phyloP scores from a whole-genome alignment of 495 filamentous ascomycete species.

The Aspergillus olivimuriae region DNA sequence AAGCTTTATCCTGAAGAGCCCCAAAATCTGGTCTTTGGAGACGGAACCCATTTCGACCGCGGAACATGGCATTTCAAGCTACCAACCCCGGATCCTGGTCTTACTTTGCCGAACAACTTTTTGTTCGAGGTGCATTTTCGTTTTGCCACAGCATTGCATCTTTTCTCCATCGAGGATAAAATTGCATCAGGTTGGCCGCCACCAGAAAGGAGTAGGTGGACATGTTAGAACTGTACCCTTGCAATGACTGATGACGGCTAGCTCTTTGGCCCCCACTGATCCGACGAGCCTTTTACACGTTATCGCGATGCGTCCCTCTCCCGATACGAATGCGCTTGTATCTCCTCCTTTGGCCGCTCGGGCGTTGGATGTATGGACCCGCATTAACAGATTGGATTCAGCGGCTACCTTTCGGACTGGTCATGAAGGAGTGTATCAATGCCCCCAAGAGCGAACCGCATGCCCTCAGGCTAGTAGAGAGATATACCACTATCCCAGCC shows the following conservation, averaged over 20 bases:
- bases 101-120: slow-evolving; percentile 4
- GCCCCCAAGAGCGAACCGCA: slow-evolving; percentile 11
- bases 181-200: slow-evolving; percentile 6
- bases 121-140: slow-evolving; percentile 8
- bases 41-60: background rate
- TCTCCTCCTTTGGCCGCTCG: background rate
- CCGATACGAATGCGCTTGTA: background rate
- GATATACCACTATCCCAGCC: slow-evolving; percentile 17
- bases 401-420: slow-evolving; percentile 13
- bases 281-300: background rate
- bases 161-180: slow-evolving; percentile 12
- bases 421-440: slow-evolving; percentile 12
- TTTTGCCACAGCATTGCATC: slow-evolving; percentile 11
- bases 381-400: slow-evolving; percentile 4
- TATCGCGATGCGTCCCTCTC: slow-evolving; percentile 1
- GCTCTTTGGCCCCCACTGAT: background rate
- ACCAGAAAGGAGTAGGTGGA: background rate
- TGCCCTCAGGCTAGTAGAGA: slow-evolving; percentile 11
- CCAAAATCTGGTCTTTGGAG: background rate
- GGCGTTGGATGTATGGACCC: slow-evolving; percentile 2
- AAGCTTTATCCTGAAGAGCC: background rate
- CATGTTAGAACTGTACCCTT: background rate
- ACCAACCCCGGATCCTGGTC: background rate
- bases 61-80: background rate
- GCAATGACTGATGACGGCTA: background rate